phyloP scores from a whole-genome alignment of 306 rosid genomes.

The Luffa aegyptiaca region DNA sequence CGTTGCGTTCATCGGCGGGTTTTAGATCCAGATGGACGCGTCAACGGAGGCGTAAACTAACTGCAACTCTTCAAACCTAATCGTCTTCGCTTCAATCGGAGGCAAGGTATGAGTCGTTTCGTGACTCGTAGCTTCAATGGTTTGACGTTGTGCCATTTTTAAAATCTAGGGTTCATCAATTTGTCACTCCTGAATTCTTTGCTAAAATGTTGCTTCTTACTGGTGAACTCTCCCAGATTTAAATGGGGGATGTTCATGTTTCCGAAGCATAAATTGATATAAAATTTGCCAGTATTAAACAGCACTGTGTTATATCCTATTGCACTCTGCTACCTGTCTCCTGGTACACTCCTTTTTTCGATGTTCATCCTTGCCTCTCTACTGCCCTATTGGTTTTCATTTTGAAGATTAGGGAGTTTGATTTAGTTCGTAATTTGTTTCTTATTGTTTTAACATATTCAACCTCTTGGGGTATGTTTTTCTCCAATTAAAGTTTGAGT shows the following conservation, averaged over 20 bases:
- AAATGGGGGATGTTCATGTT: conserved; percentile 60
- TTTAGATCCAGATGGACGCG: conserved; percentile 50
- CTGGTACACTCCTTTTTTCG: conserved; percentile 37
- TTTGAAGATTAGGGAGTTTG: background rate
- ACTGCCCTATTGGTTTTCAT: background rate
- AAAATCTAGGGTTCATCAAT: background rate
- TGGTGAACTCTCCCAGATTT: conserved; percentile 50
- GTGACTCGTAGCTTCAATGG: conserved; percentile 20
- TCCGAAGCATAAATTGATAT: conserved; percentile 63
- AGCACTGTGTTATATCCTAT: conserved; percentile 33
- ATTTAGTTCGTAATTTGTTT: background rate
- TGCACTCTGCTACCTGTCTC: conserved; percentile 78
- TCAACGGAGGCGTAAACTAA: conserved; percentile 77
- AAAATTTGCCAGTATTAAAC: conserved; percentile 52
- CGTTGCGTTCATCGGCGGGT: conserved; percentile 61
- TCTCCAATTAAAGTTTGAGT: too few relatives aligned
- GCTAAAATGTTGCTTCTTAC: conserved; percentile 48
- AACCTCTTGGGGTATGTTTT: too few relatives aligned
- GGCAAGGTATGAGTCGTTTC: conserved; percentile 15
- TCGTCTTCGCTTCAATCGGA: background rate
- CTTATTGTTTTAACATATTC: too few relatives aligned
- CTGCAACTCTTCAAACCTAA: conserved; percentile 20
- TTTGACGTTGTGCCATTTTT: conserved; percentile 29
- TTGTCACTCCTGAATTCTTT: background rate
- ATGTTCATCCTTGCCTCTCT: background rate